Evolutionary conservation across 1,284 basidiomycete genomes (phyloP).

Genomic region (Cystobasidium slooffiae): DNA sequence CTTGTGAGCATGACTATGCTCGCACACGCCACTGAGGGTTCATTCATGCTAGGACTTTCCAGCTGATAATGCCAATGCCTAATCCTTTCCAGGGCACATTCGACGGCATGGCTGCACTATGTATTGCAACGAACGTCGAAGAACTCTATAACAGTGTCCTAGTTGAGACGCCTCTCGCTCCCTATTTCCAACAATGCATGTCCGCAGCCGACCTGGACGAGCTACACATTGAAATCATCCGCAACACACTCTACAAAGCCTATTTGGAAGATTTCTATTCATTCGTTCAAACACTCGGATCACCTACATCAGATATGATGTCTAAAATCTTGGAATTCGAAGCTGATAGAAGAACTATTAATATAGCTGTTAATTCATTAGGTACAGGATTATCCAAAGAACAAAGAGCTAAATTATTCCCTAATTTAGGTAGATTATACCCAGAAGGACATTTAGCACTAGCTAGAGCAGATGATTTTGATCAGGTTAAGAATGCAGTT

Average conservation of each 20-base stretch:
- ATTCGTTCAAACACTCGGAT: slow-evolving; percentile 78
- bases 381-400: slow-evolving; percentile 94
- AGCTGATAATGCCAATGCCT: not conserved
- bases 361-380: slow-evolving; percentile 99
- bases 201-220: slow-evolving; percentile 96
- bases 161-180: slow-evolving; percentile 95
- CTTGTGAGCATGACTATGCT: slow-evolving; percentile 57
- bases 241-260: slow-evolving; percentile 99
- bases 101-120: slow-evolving; percentile 98
- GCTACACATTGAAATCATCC: slow-evolving; percentile 99
- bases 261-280: slow-evolving; percentile 97
- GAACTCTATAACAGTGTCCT: slow-evolving; percentile 96
- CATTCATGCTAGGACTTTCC: not conserved
- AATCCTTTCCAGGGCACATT: slow-evolving; percentile 69
- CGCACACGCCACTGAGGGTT: not conserved
- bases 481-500: slow-evolving; percentile 85
- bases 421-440: slow-evolving; percentile 87
- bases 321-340: slow-evolving; percentile 88
- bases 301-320: slow-evolving; percentile 89
- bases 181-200: slow-evolving; percentile 95
- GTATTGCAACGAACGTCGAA: slow-evolving; percentile 98
- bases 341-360: slow-evolving; percentile 93
- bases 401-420: slow-evolving; percentile 93
- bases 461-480: slow-evolving; percentile 92
- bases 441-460: slow-evolving; percentile 95